phyloP scores from a whole-genome alignment of 495 filamentous ascomycete species.

The Podospora australis region DNA sequence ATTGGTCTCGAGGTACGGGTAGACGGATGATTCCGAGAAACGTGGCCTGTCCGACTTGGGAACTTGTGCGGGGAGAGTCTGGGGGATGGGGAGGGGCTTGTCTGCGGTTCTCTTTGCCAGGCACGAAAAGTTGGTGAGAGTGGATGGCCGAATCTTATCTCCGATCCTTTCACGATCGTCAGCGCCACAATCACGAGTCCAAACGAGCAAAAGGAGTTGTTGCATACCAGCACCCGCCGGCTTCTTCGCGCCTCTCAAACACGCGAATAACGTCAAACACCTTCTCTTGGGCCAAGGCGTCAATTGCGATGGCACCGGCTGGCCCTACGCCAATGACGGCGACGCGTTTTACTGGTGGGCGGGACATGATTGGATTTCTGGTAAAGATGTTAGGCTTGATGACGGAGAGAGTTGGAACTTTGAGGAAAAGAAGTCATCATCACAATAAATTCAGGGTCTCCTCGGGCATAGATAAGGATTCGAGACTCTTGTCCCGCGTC shows the following conservation, averaged over 20 bases:
- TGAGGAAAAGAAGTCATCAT: no score
- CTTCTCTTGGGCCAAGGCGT: constrained; percentile 52
- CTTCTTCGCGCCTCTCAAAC: constrained; percentile 52
- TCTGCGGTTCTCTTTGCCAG: constrained; percentile 44
- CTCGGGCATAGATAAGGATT: background rate
- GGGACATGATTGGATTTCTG: background rate
- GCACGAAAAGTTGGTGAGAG: constrained; percentile 33
- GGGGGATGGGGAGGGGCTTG: constrained; percentile 40
- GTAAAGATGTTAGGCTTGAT: no score
- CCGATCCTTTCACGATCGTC: constrained; percentile 35
- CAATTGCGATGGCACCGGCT: constrained; percentile 51
- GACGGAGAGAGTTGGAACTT: no score
- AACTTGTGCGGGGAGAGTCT: constrained; percentile 38
- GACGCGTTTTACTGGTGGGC: constrained; percentile 37
- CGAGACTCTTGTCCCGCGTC: background rate
- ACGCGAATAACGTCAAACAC: constrained; percentile 51
- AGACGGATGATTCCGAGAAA: constrained; percentile 43
- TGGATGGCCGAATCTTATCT: constrained; percentile 27
- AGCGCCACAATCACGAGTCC: background rate
- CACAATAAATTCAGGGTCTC: no score
- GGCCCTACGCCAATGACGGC: constrained; percentile 56
- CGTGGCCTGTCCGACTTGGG: constrained; percentile 39
- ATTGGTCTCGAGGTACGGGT: constrained; percentile 41
- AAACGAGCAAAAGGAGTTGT: background rate
- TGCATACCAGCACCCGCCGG: constrained; percentile 52